Percentiles rank a stretch among this genome's conserved stretches.
Evolutionary conservation across 495 filamentous ascomycete genomes (phyloP).

Genomic region (Aspergillus funiculosus): DNA sequence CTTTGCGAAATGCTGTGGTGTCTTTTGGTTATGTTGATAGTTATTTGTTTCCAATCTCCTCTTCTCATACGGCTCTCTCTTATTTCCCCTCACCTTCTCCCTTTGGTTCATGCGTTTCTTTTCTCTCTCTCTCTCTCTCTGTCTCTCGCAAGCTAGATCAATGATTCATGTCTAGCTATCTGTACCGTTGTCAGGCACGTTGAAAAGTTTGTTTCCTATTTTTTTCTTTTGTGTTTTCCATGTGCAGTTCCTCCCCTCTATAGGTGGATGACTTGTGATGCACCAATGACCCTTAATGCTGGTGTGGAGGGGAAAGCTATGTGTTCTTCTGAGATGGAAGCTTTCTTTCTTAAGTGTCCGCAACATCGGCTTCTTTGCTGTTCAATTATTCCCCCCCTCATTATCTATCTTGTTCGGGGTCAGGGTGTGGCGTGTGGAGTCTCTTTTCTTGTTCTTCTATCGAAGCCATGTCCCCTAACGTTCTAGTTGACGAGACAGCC

Average conservation of each 20-base stretch:
- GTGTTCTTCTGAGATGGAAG: conserved; percentile 17
- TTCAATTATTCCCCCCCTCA: conserved; percentile 12
- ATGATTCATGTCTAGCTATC: conserved; percentile 34
- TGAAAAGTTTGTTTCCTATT: conserved; percentile 37
- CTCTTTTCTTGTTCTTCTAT: conserved; percentile 24
- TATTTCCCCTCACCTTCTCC: conserved; percentile 5
- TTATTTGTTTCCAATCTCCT: conserved; percentile 21
- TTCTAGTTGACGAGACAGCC: conserved; percentile 26
- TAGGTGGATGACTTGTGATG: conserved; percentile 32
- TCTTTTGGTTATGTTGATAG: conserved; percentile 28
- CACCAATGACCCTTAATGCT: conserved; percentile 39
- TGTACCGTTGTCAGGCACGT: conserved; percentile 37
- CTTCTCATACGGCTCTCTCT: conserved; percentile 21
- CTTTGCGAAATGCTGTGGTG: conserved; percentile 11
- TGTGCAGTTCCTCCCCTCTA: conserved; percentile 36
- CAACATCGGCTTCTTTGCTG: conserved; percentile 14
- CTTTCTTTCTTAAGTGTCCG: conserved; percentile 12
- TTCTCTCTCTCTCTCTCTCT: background rate
- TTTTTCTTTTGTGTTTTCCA: conserved; percentile 28
- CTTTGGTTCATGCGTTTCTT: conserved; percentile 8
- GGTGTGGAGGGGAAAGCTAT: conserved; percentile 34
- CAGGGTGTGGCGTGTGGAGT: conserved; percentile 27
- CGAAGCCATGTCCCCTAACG: conserved; percentile 22
- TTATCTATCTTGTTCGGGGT: conserved; percentile 24
- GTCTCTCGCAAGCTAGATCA: conserved; percentile 28